Conservation (phyloP, 2,329 filamentous ascomycete genomes). For the Lecanicillium sp. region DNA sequence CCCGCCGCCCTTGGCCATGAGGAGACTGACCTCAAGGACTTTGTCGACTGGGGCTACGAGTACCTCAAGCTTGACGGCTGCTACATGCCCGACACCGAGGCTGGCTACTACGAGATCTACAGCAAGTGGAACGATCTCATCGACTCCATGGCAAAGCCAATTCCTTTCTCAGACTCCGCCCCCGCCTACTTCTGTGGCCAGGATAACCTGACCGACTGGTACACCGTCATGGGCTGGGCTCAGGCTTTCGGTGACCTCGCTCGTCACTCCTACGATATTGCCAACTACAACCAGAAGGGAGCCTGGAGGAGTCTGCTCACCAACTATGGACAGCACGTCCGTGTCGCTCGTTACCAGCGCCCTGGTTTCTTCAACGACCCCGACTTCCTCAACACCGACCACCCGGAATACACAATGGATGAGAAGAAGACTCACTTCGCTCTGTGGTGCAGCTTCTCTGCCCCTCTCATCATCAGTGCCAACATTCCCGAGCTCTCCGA, state of each 20-base stretch:
- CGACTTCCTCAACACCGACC: slow-evolving; percentile 28
- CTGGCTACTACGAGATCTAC: slow-evolving; percentile 23
- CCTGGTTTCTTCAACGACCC: slow-evolving; percentile 30
- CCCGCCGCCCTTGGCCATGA: slow-evolving; percentile 33
- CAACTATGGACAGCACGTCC: slow-evolving; percentile 36
- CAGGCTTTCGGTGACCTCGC: slow-evolving; percentile 32
- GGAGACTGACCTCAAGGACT: slow-evolving; percentile 31
- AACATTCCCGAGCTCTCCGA: slow-evolving; percentile 27
- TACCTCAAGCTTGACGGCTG: slow-evolving; percentile 34
- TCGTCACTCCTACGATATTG: slow-evolving; percentile 33
- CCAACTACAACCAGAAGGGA: slow-evolving; percentile 29
- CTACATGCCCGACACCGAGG: slow-evolving; percentile 21
- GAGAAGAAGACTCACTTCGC: slow-evolving; percentile 29
- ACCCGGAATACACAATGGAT: slow-evolving; percentile 22
- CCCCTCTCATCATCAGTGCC: slow-evolving; percentile 28
- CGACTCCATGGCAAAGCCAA: slow-evolving; percentile 22
- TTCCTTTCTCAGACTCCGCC: slow-evolving; percentile 37
- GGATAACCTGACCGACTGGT: slow-evolving; percentile 33
- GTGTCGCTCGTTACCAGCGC: slow-evolving; percentile 30
- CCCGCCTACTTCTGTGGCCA: slow-evolving; percentile 33
- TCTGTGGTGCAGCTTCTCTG: slow-evolving; percentile 26
- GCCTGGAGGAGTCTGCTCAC: slow-evolving; percentile 40
- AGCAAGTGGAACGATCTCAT: slow-evolving; percentile 34
- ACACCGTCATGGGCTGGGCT: slow-evolving; percentile 36
- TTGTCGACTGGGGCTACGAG: slow-evolving; percentile 28